Evolutionary conservation across 148 eudicot genomes (phyloP).

Genomic region (Rhododendron simsii): DNA sequence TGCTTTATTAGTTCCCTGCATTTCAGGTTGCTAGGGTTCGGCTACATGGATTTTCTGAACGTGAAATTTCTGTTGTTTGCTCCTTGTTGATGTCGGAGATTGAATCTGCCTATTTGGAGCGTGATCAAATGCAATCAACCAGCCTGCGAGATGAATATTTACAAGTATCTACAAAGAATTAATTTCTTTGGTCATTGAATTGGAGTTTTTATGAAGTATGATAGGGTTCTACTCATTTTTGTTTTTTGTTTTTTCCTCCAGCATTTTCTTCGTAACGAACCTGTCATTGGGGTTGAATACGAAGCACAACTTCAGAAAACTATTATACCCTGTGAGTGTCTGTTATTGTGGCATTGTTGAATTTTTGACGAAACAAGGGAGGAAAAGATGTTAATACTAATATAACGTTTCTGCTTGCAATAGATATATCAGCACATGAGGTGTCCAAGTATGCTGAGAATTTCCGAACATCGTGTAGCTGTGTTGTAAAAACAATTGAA

Average conservation of each 20-base stretch:
- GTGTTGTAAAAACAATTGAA: conserved; percentile 73
- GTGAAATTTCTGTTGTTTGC: conserved; percentile 66
- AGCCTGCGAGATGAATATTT: conserved; percentile 77
- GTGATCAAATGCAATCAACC: conserved; percentile 83
- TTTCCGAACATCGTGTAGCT: conserved; percentile 53
- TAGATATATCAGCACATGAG: conserved; percentile 68
- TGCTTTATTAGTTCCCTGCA: conserved; percentile 23
- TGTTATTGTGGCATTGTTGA: not conserved
- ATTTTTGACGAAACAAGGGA: not conserved
- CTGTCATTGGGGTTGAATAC: conserved; percentile 69
- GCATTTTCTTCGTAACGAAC: conserved; percentile 74
- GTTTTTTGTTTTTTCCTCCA: conserved; percentile 14
- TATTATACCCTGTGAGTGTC: conserved; percentile 68
- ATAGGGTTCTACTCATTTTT: not conserved
- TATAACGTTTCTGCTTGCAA: conserved; percentile 8
- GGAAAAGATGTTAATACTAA: not conserved
- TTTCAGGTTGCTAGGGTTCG: conserved; percentile 82
- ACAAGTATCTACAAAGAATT: conserved; percentile 41
- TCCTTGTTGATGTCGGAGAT: conserved; percentile 73
- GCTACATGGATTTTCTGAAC: conserved; percentile 84
- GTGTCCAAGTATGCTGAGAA: conserved; percentile 63
- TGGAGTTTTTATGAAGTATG: not conserved
- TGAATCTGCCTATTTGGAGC: conserved; percentile 87
- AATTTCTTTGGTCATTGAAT: not conserved
- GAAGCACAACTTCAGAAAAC: conserved; percentile 83